Base-by-base conservation (phyloP, 2,329 filamentous ascomycete genomes). In the Pezicula carpinea region DNA sequence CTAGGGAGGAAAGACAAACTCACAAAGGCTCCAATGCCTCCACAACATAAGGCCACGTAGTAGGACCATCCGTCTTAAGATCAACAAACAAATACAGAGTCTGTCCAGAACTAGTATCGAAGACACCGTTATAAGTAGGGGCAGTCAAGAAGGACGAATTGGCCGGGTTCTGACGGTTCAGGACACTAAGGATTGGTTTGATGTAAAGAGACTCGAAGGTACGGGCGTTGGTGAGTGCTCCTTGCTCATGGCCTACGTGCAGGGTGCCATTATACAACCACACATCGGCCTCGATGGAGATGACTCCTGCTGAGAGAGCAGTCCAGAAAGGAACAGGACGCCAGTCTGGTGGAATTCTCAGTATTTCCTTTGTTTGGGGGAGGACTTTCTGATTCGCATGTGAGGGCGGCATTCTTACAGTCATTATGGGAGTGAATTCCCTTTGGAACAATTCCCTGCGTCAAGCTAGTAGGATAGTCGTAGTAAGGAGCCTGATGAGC, bases 1-100 rank as follows among this genome's bases (percentile, higher is more conserved):
- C n/a, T n/a, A 23, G 13, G n/a, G 15, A 31, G 23, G 26, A 23
- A 23, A 42, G 39, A 8, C n/a, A 18, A 5, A 58, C 76, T 73
- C 51, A 73, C 72, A 85, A 69, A 1, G 80, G 81, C 40, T 77
- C 65, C 1, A 85, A 67, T 0, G 77, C 79, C 19, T 69, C 57
- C 31, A 82, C 66, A 2, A 82, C 79, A 29, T 68, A 70, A 2
- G 77, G 67, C 69, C 76, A 83, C 1, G 81, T 81, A 26, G 68
- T 68, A 1, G 64, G 56, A 5, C 79, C 79, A 31, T 72, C 65
- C 0, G 80, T 83, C 63, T 85, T 85, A 48, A 82, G 57, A 58
- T 85, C 81, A 48, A 85, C 75, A 63, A 82, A 83, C 39, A 85
- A 69, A 65, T 82, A 83, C 5, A 85, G 69, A 0, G 80, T 83